Percentiles rank a stretch among this genome's conserved stretches.
Conservation (phyloP, 208 protist genomes). For the Histomonas meleagridis region DNA sequence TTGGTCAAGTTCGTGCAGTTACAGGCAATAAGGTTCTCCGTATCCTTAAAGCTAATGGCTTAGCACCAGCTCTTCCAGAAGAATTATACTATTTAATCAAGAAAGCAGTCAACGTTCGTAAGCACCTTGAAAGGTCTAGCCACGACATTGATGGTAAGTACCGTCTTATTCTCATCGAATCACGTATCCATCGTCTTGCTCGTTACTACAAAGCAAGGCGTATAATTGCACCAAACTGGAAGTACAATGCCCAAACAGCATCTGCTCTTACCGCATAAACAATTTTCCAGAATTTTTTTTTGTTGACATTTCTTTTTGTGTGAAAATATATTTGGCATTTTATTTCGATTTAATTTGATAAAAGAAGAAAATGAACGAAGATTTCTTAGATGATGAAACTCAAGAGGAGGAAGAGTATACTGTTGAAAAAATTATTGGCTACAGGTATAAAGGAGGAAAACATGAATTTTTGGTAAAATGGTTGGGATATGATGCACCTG, state of each 20-base stretch:
- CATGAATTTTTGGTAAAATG: not conserved
- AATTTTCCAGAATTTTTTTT: no score
- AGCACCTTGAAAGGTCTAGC: conserved; percentile 91
- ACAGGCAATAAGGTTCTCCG: conserved; percentile 97
- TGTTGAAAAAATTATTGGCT: not conserved
- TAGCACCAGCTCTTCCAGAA: conserved; percentile 97
- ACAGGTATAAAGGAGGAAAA: not conserved
- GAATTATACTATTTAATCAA: conserved; percentile 99
- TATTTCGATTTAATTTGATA: no score
- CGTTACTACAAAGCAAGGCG: conserved; percentile 88
- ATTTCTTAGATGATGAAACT: no score
- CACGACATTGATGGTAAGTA: conserved; percentile 97
- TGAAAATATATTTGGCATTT: no score
- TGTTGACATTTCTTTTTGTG: no score
- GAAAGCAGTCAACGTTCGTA: conserved; percentile 96
- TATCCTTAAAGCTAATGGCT: conserved; percentile 95
- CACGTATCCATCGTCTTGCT: conserved; percentile 93
- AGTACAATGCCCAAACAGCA: conserved; percentile 71
- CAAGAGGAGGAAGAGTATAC: not conserved
- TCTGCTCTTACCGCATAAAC: conserved; percentile 69
- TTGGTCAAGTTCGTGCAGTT: conserved; percentile 89
- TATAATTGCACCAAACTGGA: conserved; percentile 75
- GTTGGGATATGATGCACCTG: not conserved
- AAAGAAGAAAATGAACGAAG: no score
- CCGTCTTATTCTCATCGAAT: conserved; percentile 99